These are phyloP conservation scores for Rubroshorea leprosula DNA, from an alignment of 345 rosid genomes.

Conservation along the genomic window DNA sequence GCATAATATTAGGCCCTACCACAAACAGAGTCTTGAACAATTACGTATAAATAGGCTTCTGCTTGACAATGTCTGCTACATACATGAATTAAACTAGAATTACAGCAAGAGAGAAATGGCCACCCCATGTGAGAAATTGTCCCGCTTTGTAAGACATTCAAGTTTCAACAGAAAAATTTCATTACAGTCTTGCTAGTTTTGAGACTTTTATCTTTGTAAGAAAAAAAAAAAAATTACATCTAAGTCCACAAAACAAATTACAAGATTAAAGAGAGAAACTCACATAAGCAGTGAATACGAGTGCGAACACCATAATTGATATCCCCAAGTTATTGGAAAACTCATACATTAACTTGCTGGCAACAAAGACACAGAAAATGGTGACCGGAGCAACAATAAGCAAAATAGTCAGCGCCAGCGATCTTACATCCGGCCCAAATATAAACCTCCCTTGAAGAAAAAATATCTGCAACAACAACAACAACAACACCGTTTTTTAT, in stretches of 20 bases:
- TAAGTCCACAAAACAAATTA: no score
- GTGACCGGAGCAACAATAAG: conserved; percentile 78
- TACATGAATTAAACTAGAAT: background rate
- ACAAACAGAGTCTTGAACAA: background rate
- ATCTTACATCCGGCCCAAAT: conserved; percentile 98
- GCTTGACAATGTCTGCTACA: background rate
- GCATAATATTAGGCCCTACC: background rate
- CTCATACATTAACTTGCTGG: conserved; percentile 70
- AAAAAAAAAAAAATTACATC: no score
- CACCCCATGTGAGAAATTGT: no score
- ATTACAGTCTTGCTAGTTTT: no score
- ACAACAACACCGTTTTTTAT: background rate
- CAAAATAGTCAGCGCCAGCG: conserved; percentile 67
- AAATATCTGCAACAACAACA: conserved; percentile 62
- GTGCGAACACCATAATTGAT: conserved; percentile 52
- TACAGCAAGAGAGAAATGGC: no score
- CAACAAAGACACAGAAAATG: conserved; percentile 82
- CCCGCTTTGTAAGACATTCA: no score
- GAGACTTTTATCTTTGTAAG: no score
- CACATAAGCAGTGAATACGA: conserved; percentile 66
- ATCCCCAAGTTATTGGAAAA: conserved; percentile 72
- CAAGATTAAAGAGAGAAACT: conserved; percentile 21
- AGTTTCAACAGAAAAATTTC: no score
- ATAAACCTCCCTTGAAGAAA: conserved; percentile 84
- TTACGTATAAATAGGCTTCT: background rate